phyloP scores from a whole-genome alignment of 768 basidiomycete genomes.

The Lyophyllum semitale region DNA sequence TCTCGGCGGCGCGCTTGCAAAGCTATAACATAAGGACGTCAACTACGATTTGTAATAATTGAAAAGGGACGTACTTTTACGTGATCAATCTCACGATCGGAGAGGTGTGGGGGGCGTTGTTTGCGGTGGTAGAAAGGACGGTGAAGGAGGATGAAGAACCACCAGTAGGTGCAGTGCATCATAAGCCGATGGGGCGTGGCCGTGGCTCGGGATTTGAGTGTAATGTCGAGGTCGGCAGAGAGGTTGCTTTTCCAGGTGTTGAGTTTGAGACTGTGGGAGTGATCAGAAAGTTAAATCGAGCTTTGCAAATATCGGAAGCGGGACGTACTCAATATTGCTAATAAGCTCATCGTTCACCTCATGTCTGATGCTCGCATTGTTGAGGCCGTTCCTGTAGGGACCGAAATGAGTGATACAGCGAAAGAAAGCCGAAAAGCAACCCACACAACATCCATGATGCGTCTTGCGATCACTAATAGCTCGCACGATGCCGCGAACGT shows the following conservation, averaged over 20 bases:
- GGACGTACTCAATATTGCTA: conserved; percentile 53
- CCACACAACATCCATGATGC: conserved; percentile 59
- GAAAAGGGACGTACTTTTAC: conserved; percentile 44
- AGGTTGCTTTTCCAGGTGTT: conserved; percentile 50
- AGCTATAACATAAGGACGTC: conserved; percentile 34
- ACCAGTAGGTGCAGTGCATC: conserved; percentile 59
- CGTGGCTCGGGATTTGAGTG: conserved; percentile 44
- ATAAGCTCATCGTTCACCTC: conserved; percentile 48
- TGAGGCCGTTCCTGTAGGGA: conserved; percentile 42
- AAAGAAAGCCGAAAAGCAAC: conserved; percentile 18
- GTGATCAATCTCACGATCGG: conserved; percentile 47
- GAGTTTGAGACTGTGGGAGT: conserved; percentile 39
- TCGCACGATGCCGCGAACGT: conserved; percentile 52
- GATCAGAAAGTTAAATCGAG: background rate
- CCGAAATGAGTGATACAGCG: background rate
- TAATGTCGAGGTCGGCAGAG: conserved; percentile 50
- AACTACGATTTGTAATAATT: conserved; percentile 19
- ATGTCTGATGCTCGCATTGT: conserved; percentile 37
- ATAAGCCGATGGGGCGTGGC: conserved; percentile 57
- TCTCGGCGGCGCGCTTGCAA: conserved; percentile 54
- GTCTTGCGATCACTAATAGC: conserved; percentile 47
- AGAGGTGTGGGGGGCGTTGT: conserved; percentile 35
- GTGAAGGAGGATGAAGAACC: conserved; percentile 61
- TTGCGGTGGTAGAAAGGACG: conserved; percentile 54
- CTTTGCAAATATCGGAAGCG: background rate